Conservation (phyloP, 202 grass and related monocot species). For the Zoysia matrella region DNA sequence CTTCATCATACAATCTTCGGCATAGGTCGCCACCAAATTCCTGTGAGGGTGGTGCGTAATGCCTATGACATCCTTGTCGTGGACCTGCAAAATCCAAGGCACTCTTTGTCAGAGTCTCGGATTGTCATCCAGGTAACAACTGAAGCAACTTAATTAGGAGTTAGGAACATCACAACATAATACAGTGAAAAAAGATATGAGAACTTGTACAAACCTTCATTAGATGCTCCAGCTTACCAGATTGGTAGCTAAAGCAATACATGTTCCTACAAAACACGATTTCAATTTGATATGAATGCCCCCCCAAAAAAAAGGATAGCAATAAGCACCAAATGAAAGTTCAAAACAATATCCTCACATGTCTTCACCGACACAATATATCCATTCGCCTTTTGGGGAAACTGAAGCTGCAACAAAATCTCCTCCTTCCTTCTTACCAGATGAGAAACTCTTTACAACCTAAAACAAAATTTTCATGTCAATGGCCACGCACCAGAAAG, state of each 20-base stretch:
- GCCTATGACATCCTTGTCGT: constrained; percentile 98
- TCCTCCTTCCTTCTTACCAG: constrained; percentile 91
- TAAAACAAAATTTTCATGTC: constrained; percentile 44
- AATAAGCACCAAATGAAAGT: neutral
- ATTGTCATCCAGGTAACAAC: constrained; percentile 9
- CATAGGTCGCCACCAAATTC: constrained; percentile 86
- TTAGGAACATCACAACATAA: neutral
- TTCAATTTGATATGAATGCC: constrained; percentile 1
- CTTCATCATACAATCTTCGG: constrained; percentile 93
- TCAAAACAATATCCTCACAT: constrained; percentile 64
- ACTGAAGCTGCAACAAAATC: constrained; percentile 93
- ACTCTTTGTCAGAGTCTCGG: constrained; percentile 1
- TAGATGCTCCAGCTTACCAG: constrained; percentile 97
- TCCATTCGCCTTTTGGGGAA: constrained; percentile 99
- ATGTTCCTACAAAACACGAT: constrained; percentile 72
- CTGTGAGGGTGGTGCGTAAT: constrained; percentile 91
- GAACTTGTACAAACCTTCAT: constrained; percentile 73
- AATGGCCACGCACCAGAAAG: constrained; percentile 24
- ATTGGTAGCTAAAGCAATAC: constrained; percentile 96
- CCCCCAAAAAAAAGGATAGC: neutral
- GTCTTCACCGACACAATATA: constrained; percentile 98
- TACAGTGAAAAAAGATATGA: neutral
- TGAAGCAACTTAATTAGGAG: neutral
- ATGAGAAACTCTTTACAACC: constrained; percentile 98
- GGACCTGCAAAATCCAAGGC: constrained; percentile 55